Base-by-base conservation (phyloP, 306 rosid species). In the Ormosia semicastrata region DNA sequence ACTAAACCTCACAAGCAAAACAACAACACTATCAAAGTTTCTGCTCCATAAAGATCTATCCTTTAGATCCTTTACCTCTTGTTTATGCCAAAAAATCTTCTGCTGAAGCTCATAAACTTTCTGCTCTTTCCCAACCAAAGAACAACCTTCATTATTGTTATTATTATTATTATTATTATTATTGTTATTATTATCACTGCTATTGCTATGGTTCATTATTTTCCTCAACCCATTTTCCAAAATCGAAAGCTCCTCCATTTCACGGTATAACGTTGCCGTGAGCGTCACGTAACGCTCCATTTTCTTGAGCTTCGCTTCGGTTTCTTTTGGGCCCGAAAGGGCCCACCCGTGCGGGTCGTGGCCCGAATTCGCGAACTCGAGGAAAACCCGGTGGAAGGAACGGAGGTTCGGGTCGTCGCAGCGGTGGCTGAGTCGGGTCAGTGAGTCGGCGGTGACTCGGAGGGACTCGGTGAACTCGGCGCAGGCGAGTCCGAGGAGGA, bases 41-140 rank as follows among this genome's bases (percentile, higher is more conserved):
- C 91, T 82, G 44, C 73, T 88, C 99, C 99, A 96, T 0, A 96
- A 68, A 1, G 94, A 96, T 70, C 89, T 89, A 2, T 91, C 93
- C 60, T 89, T 96, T 3, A 92, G 62, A 50, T 91, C 91, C 87
- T 93, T 96, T 2, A 96, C 89, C 72, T 96, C 97, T 67, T 96
- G 97, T 66, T 83, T 88, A 79, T 89, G 93, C 97, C 97, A 96
- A 54, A 86, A 82, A 43, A 96, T 92, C 90, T 86, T 96, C 82
- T 96, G 94, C 72, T 92, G 97, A 67, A 93, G 87, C 37, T 95
- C 99, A 8, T 82, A 50, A 13, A 88, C 67, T 56, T 89, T 90
- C 66, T 89, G 91, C 29, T 90, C 97, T 15, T 89, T 90, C 12
- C 58, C 71, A 40, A 41, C 6, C 0, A 36, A 57, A 57, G 66